Percentiles rank a stretch among this genome's conserved stretches.
Evolutionary conservation across 176 grass and related monocot species (phyloP).

Genomic region (Triticum turgidum): DNA sequence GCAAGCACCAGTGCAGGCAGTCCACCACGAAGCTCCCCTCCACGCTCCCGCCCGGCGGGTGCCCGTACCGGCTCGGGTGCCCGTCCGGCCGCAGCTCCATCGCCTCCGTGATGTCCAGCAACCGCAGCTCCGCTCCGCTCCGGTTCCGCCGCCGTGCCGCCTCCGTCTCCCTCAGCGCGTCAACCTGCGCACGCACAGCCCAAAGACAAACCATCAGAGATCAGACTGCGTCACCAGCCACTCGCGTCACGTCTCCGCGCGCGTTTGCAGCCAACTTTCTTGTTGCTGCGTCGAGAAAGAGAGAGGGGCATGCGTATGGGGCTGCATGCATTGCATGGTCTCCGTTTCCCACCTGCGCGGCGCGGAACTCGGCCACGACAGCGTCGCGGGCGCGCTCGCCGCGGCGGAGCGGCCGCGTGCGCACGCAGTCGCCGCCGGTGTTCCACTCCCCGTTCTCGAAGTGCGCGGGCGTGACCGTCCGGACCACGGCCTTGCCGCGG

Average conservation of each 20-base stretch:
- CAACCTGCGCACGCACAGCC: background rate
- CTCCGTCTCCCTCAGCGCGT: constrained; percentile 31
- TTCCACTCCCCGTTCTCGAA: constrained; percentile 69
- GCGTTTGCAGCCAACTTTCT: background rate
- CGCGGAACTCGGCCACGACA: constrained; percentile 44
- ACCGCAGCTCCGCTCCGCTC: constrained; percentile 16
- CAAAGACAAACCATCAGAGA: background rate
- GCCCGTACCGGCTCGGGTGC: constrained; percentile 69
- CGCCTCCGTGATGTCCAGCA: constrained; percentile 63
- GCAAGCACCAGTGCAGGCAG: constrained; percentile 79
- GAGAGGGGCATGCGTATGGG: background rate
- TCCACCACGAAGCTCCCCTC: constrained; percentile 47
- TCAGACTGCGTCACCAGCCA: background rate
- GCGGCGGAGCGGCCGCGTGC: constrained; percentile 34
- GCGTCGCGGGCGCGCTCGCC: constrained; percentile 30
- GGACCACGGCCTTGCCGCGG: constrained; percentile 38
- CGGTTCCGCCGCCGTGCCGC: constrained; percentile 11
- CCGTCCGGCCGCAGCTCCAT: constrained; percentile 77
- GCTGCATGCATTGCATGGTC: background rate
- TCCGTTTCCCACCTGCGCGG: constrained; percentile 13
- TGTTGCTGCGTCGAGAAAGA: background rate
- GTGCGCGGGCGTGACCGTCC: constrained; percentile 55
- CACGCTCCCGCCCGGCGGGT: constrained; percentile 47
- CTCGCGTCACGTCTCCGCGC: background rate
- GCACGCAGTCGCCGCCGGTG: constrained; percentile 58